Evolutionary conservation across 1,284 basidiomycete genomes (phyloP), one percentile per base, ranked within the genome.

Genomic region (Trametes pubescens): DNA sequence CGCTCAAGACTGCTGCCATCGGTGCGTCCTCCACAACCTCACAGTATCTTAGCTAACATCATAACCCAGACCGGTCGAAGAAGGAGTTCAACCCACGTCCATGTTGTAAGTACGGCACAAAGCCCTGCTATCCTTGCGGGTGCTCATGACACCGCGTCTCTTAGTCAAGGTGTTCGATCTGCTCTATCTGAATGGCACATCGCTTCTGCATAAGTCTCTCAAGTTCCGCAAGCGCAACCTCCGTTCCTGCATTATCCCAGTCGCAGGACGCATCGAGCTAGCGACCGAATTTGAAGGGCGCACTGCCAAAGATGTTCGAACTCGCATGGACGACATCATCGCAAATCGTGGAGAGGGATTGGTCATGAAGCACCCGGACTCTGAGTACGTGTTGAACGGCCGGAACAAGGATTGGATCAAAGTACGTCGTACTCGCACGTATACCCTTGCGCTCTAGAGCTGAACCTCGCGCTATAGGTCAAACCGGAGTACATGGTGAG

Each of bases 121-220:
- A 5, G 14, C 47, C 14, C 16, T 43, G 40, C 32, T 35, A 16
- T 32, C 26, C 11, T 37, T 8, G 37, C 22, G 53, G 16, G 59
- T 8, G 29, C 57, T 29, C 18, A 63, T 38, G 14, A 37, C 57
- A 29, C 44, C 47, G 22, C 44, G 49, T 49, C 26, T 43, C 13
- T 14, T 21, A 96, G 95, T 97, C 85, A 98, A 96, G 76, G 85
- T 98, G 5, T 98, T 98, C 71, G 96, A 99, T 76, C 81, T 98
- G 22, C 80, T 99, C 0, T 94, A 92, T 73, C 83, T 96, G 55
- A 96, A 95, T 68, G 91, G 89, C 38, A 82, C 84, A 71, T 88
- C 89, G 9, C 81, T 94, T 4, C 79, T 91, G 57, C 82, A 88
- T 64, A 86, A 82, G 65, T 86, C 88, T 2, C 82, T 87, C 38